These are phyloP conservation scores for Chrysanthemum seticuspe DNA, from an alignment of 129 eudicot genomes.

Conservation along the genomic window DNA sequence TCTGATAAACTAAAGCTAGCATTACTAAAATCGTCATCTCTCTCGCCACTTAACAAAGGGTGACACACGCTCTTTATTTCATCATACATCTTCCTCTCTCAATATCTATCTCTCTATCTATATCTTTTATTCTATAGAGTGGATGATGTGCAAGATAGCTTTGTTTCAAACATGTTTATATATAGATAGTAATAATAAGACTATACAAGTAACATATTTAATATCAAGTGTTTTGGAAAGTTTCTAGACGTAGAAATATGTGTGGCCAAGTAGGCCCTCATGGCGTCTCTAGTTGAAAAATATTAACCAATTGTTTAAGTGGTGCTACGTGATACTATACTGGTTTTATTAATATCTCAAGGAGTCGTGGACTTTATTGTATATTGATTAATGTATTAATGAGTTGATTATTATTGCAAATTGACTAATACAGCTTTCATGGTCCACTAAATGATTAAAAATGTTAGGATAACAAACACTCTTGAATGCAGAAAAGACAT, in stretches of 20 bases:
- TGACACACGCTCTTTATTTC: constrained; percentile 38
- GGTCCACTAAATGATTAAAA: too few relatives aligned
- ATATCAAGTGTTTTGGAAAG: neutral
- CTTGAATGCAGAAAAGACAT: too few relatives aligned
- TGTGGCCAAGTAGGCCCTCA: too few relatives aligned
- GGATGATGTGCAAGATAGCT: neutral
- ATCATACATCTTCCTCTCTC: too few relatives aligned
- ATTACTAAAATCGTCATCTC: constrained; percentile 39
- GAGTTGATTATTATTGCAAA: too few relatives aligned
- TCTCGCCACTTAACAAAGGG: constrained; percentile 54
- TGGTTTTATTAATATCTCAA: too few relatives aligned
- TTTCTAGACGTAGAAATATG: neutral
- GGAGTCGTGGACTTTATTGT: too few relatives aligned
- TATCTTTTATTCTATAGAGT: neutral
- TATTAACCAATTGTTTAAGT: neutral
- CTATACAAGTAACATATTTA: neutral
- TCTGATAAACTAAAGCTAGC: constrained; percentile 46
- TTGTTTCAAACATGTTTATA: neutral
- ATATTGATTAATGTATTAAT: too few relatives aligned
- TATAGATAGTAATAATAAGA: neutral
- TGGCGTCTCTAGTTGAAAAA: too few relatives aligned
- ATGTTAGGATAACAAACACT: too few relatives aligned
- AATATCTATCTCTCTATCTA: neutral
- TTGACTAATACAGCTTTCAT: too few relatives aligned
- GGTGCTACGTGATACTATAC: neutral